Conservation (phyloP, 352 stramenopile species). For the Globisporangium paroecandrum region DNA sequence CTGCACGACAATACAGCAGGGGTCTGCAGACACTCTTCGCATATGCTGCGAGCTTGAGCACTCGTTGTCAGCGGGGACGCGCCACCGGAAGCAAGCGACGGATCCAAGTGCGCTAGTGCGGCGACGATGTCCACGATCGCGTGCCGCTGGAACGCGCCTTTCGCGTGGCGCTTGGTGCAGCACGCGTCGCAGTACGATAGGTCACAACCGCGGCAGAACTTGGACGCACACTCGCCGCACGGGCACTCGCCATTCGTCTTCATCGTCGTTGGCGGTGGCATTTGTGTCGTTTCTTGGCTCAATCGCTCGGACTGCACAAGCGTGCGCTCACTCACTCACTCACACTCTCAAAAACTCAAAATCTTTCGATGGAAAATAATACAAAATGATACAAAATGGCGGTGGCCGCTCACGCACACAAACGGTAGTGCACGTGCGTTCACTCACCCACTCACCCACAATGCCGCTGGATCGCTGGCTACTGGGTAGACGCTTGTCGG, state of each 20-base stretch:
- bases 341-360: background rate
- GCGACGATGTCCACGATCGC: slow-evolving; percentile 13
- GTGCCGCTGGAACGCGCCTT: slow-evolving; percentile 37
- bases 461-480: background rate
- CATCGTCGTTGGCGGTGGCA: background rate
- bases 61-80: slow-evolving; percentile 7
- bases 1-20: slow-evolving; percentile 34
- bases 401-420: background rate
- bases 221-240: slow-evolving; percentile 21
- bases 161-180: slow-evolving; percentile 26
- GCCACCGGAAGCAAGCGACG: background rate
- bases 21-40: slow-evolving; percentile 39
- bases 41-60: slow-evolving; percentile 19
- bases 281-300: background rate
- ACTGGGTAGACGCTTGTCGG: background rate
- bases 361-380: slow-evolving; percentile 6
- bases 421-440: background rate
- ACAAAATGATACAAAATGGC: slow-evolving; percentile 9
- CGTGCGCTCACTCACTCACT: background rate
- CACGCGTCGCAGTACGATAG: slow-evolving; percentile 35
- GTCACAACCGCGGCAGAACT: slow-evolving; percentile 28
- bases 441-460: background rate
- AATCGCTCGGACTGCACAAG: background rate
- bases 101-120: background rate
- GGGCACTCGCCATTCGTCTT: slow-evolving; percentile 16